Base-by-base conservation (phyloP, 768 basidiomycete species). In the Rhodosporidiobolus odoratus region DNA sequence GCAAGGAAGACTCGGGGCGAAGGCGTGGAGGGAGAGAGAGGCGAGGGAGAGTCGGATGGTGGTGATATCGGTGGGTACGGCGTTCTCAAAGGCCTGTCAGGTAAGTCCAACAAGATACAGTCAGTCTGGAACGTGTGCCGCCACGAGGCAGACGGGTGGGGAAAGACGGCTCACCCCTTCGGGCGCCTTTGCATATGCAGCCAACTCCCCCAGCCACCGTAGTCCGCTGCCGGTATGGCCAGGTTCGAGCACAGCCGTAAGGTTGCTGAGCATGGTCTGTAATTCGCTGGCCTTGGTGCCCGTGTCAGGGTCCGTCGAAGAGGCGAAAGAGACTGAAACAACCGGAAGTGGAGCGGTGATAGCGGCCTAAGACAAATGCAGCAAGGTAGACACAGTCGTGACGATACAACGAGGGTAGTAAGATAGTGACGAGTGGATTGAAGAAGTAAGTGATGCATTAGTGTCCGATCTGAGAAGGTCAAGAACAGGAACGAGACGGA, bases 41-140 rank as follows among this genome's bases (percentile, higher is more conserved):
- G 81, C 68, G 30, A 92, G 76, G 71, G 83, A 85, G 41, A 94
- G 69, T n/a, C 83, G 81, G 34, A 97, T 80, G 17, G 83, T 82
- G 10, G 92, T 97, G 52, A 88, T 81, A 78, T 98, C 96, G 65
- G 84, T 92, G 2, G 96, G 96, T 23, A 92, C 86, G 19, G 96
- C 92, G 32, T 91, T 85, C 79, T 94, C 94, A 77, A 99, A 99
- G 1, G 90, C 89, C 92, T 87, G 69, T 5, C 5, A 32, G 12
- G 10, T 43, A 4, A 21, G 58, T 19, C 17, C 17, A 50, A 43
- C 25, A 16, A 17, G 40, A 38, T 40, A 10, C 5, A 43, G 58
- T 62, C 10, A 52, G 52, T 37, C n/a, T 23, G 30, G 10, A 4
- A 2, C 27, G 13, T 45, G 50, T 12, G 41, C 32, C 34, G 37